Base-by-base conservation (phyloP, 2,329 filamentous ascomycete species). In the Helminthosporium solani region DNA sequence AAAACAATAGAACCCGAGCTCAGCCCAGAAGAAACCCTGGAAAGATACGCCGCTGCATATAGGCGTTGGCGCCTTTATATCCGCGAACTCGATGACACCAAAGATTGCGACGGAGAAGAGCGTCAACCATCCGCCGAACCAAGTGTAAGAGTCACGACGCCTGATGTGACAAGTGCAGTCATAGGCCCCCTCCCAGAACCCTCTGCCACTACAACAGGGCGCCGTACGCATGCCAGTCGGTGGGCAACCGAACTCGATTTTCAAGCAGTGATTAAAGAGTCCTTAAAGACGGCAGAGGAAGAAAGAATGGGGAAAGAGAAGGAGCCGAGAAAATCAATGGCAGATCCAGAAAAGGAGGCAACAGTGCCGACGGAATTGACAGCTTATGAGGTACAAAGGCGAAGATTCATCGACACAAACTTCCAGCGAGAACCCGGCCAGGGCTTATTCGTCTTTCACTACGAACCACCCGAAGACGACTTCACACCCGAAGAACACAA, bases 301-400 rank as follows among this genome's bases (percentile, higher is more conserved):
- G 86, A 89, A 60, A 78, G 82, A 27, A 78, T 82, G 47, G 86
- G 89, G 38, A 84, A 87, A 35, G 74, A 77, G 23, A 69, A 66
- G 15, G 74, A 77, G 42, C 80, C 81, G 27, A 80, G 83, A 54
- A 83, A 85, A 62, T 83, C 86, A 43, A 85, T 85, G 61, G 84
- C 85, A 47, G 85, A 87, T 50, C 86, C 82, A 53, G 85, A 88
- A 35, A 90, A 88, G 62, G 88, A 92, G 66, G 88, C 88, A 0
- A 76, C 79, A 3, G 82, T 92, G 38, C 88, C 88, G 0, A 75
- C 83, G 46, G 86, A 90, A 78, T 79, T 83, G 73, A 79, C 78
- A 7, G 73, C 78, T 8, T 77, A 84, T 42, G 81, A 87, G 50
- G 80, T 79, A 42, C 70, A 80, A 31, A 76, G 78, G 42, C 75